Base-by-base conservation (phyloP, 176 grass and related monocot species). In the Carex scoparia region DNA sequence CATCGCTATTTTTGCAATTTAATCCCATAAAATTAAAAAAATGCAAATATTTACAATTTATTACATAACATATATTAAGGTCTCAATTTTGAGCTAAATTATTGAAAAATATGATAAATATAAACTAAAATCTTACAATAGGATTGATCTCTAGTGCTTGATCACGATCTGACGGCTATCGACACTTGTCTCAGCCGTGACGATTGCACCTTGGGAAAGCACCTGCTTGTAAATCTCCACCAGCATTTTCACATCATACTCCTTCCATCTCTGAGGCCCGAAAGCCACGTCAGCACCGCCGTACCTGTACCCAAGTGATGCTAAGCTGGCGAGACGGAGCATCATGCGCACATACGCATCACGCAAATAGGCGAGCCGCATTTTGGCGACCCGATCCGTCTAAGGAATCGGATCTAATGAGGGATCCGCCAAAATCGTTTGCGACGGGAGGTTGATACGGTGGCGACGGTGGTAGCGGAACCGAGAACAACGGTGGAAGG, bases 311-410 rank as follows among this genome's bases (percentile, higher is more conserved):
- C 87, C 87, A 27, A 83, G 74, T 23, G 89, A 81, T 38, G 87
- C 48, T 48, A 87, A 87, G 56, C 71, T 87, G 28, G 91, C 89
- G 10, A 95, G 56, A 4, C 87, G 83, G 54, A 95, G 79, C 93
- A 95, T 95, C 85, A 82, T 82, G 69, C n/a, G 55, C 66, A 95
- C 93, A 83, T 95, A 95, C 2, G 87, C 89, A 72, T 95, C 89
- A 51, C 87, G 89, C 61, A 92, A 81, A 16, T 84, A 88, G 73
- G 13, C 44, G 14, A 94, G 79, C 80, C 69, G 18, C 85, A 79
- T 51, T 77, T 87, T 44, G 90, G 92, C 33, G 89, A 86, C 16
- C 87, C 82, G 59, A 86, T 88, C 80, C 86, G 79, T 7, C 87
- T 83, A 18, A 95, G 27, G 80, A 87, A 69, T 3, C 69, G 65